Percentiles rank a stretch among this genome's conserved stretches.
Evolutionary conservation across 2,329 filamentous ascomycete species (phyloP).

Genomic region (Neonectria sp.): DNA sequence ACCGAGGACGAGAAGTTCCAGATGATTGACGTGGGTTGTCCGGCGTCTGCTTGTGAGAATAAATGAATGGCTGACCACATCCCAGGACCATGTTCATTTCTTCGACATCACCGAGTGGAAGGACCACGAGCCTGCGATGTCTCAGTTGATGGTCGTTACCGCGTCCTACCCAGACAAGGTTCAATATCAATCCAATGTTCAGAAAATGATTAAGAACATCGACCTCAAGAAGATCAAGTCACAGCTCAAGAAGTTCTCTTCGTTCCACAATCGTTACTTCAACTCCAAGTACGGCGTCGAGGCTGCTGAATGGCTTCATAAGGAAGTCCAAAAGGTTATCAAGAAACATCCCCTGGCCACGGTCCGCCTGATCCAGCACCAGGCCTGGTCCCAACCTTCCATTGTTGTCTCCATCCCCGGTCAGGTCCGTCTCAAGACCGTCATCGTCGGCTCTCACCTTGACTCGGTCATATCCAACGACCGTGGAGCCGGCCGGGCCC

Average conservation of each 20-base stretch:
- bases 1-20: constrained; percentile 60
- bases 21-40: constrained; percentile 76
- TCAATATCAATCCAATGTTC: constrained; percentile 38
- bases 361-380: constrained; percentile 76
- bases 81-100: constrained; percentile 54
- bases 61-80: background rate
- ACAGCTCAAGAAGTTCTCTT: constrained; percentile 62
- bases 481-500: constrained; percentile 35
- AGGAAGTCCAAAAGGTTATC: constrained; percentile 75
- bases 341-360: constrained; percentile 71
- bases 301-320: constrained; percentile 82
- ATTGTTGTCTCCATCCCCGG: constrained; percentile 88
- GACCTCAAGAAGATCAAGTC: constrained; percentile 36
- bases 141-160: constrained; percentile 30
- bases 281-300: constrained; percentile 76
- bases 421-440: constrained; percentile 74
- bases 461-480: constrained; percentile 78
- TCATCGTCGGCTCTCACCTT: constrained; percentile 85
- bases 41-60: accelerated
- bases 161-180: constrained; percentile 43
- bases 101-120: constrained; percentile 56
- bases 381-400: constrained; percentile 81
- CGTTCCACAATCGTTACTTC: constrained; percentile 79
- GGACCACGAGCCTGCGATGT: constrained; percentile 47
- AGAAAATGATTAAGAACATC: constrained; percentile 57